Percentiles rank a stretch among this genome's conserved stretches.
Conservation (phyloP, 345 rosid species). For the Rubroshorea leprosula region DNA sequence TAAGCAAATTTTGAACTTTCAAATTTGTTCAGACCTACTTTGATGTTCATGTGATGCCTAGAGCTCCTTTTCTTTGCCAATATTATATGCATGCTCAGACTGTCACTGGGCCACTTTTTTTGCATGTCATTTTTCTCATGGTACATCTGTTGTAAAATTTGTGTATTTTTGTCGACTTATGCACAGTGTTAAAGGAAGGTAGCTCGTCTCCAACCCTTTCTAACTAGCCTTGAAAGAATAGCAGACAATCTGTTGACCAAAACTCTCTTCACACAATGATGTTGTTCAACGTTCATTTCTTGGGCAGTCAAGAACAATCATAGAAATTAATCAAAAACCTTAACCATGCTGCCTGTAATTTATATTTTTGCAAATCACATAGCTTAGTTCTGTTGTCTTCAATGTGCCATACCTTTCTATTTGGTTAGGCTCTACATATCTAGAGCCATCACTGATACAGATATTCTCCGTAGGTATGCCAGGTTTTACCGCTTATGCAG, state of each 20-base stretch:
- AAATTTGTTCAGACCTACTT: no score
- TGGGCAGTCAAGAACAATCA: constrained; percentile 1
- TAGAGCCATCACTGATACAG: background rate
- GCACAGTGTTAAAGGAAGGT: no score
- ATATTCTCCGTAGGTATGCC: constrained; percentile 54
- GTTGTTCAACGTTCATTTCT: background rate
- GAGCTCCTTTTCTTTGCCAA: no score
- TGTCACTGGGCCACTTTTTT: no score
- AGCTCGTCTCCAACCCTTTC: no score
- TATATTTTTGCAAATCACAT: background rate
- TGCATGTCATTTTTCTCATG: no score
- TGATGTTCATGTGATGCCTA: no score
- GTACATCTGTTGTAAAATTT: no score
- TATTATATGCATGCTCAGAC: no score
- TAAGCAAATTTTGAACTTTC: no score
- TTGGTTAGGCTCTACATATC: background rate
- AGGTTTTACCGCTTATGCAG: constrained; percentile 68
- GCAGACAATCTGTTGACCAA: background rate
- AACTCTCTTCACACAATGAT: no score
- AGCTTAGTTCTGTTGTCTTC: background rate
- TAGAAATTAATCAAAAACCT: background rate
- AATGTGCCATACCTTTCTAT: background rate
- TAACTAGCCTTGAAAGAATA: background rate
- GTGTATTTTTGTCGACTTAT: no score
- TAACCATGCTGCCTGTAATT: background rate